Evolutionary conservation across 2,329 filamentous ascomycete species (phyloP).

Genomic region (Colletotrichum sp.): DNA sequence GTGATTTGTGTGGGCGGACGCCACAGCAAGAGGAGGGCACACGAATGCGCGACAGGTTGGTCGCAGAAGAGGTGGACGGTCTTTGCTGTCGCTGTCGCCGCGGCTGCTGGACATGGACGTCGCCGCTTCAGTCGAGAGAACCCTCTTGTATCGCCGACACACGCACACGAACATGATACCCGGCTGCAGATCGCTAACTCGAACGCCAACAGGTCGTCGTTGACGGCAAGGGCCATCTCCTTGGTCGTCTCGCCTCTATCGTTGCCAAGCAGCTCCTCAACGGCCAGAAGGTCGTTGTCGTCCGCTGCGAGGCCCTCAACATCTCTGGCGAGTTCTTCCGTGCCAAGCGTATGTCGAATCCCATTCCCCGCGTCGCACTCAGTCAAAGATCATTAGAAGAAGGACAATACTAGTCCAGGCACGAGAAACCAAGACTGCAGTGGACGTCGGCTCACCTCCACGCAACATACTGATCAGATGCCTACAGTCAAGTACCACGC

Average conservation of each 20-base stretch:
- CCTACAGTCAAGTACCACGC: slow-evolving; percentile 98
- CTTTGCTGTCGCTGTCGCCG: not conserved
- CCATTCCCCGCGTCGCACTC: slow-evolving; percentile 3
- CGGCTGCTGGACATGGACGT: not conserved
- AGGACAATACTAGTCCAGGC: not conserved
- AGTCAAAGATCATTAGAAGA: not conserved
- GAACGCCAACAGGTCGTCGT: slow-evolving; percentile 79
- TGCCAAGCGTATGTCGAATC: slow-evolving; percentile 89
- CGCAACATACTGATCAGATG: slow-evolving; percentile 48
- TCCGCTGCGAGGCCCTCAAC: slow-evolving; percentile 99
- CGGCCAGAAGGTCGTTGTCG: slow-evolving; percentile 99
- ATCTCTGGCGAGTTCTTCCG: slow-evolving; percentile 99
- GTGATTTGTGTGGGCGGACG: not conserved
- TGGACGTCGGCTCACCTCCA: not conserved
- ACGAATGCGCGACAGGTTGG: not conserved
- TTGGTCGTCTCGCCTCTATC: slow-evolving; percentile 97
- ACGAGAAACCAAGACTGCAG: not conserved
- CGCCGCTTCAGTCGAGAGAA: not conserved
- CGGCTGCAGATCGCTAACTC: slow-evolving; percentile 30
- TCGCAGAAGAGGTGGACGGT: not conserved
- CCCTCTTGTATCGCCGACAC: not conserved
- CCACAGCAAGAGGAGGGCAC: not conserved
- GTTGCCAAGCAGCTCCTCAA: slow-evolving; percentile 99
- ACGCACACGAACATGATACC: not conserved
- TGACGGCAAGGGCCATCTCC: slow-evolving; percentile 99